These are phyloP conservation scores for Trypanosoma caninum DNA, from an alignment of 208 protist genomes.

Conservation along the genomic window DNA sequence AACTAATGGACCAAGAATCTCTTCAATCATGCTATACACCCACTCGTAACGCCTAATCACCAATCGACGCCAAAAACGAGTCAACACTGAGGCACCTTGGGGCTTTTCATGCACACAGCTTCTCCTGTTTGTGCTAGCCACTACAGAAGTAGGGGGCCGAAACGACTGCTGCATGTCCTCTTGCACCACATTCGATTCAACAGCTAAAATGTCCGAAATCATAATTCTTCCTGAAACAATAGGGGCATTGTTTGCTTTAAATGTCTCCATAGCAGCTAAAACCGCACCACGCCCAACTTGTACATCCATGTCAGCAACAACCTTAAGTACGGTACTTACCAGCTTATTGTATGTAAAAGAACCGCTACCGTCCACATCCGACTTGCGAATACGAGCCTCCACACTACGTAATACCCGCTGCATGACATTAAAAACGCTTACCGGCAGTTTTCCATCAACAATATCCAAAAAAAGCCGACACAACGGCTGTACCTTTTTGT, in stretches of 20 bases:
- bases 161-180: neutral
- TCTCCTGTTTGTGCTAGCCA: neutral
- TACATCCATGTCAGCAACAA: constrained; percentile 48
- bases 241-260: constrained; percentile 45
- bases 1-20: constrained; percentile 43
- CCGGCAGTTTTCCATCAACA: constrained; percentile 45
- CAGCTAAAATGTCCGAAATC: constrained; percentile 38
- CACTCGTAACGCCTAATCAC: constrained; percentile 41
- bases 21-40: constrained; percentile 48
- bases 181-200: constrained; percentile 35
- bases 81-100: constrained; percentile 47
- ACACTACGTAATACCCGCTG: constrained; percentile 31
- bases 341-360: constrained; percentile 52
- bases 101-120: neutral
- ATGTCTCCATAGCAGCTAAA: constrained; percentile 54
- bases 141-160: neutral
- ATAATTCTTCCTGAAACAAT: constrained; percentile 42
- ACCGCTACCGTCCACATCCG: constrained; percentile 45
- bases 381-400: constrained; percentile 21
- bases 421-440: constrained; percentile 40
- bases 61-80: constrained; percentile 58
- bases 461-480: constrained; percentile 62
- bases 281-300: constrained; percentile 39
- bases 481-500: constrained; percentile 54
- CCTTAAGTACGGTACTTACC: constrained; percentile 32